Base-by-base conservation (phyloP, 2,329 filamentous ascomycete genomes). In the Pseudogymnoascus sp. region DNA sequence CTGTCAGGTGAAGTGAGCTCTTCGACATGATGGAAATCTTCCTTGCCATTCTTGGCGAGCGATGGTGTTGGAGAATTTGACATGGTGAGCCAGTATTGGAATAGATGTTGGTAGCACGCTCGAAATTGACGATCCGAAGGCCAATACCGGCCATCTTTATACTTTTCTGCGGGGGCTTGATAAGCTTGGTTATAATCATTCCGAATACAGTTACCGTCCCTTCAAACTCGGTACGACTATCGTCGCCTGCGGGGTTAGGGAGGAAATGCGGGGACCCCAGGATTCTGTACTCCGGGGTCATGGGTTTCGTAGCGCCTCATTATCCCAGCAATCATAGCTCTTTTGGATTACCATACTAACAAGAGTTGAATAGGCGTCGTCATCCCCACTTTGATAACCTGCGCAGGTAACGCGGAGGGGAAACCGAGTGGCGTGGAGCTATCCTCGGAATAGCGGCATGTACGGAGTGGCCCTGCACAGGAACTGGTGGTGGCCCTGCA, bases 11-110 rank as follows among this genome's bases (percentile, higher is more conserved):
- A 63, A 16, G 38, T 16, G 38, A 40, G n/a, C 38, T 35, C 50
- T 14, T 59, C 37, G 19, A 61, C 28, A 24, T 60, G 61, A 10
- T 26, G 22, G 16, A 40, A 33, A 7, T 53, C 35, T 60, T 65
- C 62, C 59, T 68, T 64, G 33, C 66, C 60, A 16, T 63, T 63
- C 33, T 62, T 64, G 19, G 11, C 65, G 61, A 31, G 37, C 56
- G 46, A 66, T 65, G 64, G 68, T 62, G 24, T 65, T 56, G 33
- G 62, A 59, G 22, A 33, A 33, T 63, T 65, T 61, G 61, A 67
- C 50, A 50, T 71, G 68, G 40, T 43, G 40, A 10, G 40, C 19
- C 40, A 43, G 19, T 12, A 19, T 43, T 43, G 10, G 40, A 43
- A 43, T 43, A 11, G 40, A 43, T 22, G 40, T 12, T 43, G 10